These are phyloP conservation scores for Rhynchospora tenuis DNA, from an alignment of 176 grass and related monocot genomes.

Conservation along the genomic window DNA sequence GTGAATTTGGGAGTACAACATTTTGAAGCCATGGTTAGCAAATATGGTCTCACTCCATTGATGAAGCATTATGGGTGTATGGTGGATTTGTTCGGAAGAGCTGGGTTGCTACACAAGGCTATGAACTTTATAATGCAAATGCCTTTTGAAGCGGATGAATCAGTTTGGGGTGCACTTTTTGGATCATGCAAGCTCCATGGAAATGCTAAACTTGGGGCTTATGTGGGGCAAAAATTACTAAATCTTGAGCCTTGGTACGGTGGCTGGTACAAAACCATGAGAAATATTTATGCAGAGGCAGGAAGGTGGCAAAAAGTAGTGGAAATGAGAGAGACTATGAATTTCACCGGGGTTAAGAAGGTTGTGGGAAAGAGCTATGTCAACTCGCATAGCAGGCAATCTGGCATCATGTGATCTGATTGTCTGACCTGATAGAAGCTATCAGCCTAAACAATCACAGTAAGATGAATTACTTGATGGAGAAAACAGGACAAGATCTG, in stretches of 20 bases:
- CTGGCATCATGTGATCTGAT: background rate
- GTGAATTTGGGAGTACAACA: constrained; percentile 53
- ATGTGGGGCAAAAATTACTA: constrained; percentile 42
- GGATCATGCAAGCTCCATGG: constrained; percentile 58
- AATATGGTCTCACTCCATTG: constrained; percentile 37
- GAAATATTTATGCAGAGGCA: constrained; percentile 49
- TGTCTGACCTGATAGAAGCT: background rate
- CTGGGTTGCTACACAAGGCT: constrained; percentile 43
- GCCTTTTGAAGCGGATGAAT: constrained; percentile 50
- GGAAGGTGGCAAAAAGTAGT: constrained; percentile 50
- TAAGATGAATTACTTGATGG: no score
- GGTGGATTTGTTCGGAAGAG: constrained; percentile 50
- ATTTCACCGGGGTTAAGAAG: constrained; percentile 52
- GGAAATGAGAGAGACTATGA: constrained; percentile 46
- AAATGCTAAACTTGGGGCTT: constrained; percentile 31
- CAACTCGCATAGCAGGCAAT: background rate
- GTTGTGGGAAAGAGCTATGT: constrained; percentile 39
- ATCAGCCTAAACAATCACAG: no score
- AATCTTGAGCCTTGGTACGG: constrained; percentile 38
- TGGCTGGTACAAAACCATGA: constrained; percentile 40
- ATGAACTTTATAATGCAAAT: constrained; percentile 45
- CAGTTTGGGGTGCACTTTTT: constrained; percentile 73
- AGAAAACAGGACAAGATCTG: no score
- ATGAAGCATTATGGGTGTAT: constrained; percentile 82
- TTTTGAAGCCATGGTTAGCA: constrained; percentile 36